Evolutionary conservation across 305 asterid genomes (phyloP).

Genomic region (Vinca major): DNA sequence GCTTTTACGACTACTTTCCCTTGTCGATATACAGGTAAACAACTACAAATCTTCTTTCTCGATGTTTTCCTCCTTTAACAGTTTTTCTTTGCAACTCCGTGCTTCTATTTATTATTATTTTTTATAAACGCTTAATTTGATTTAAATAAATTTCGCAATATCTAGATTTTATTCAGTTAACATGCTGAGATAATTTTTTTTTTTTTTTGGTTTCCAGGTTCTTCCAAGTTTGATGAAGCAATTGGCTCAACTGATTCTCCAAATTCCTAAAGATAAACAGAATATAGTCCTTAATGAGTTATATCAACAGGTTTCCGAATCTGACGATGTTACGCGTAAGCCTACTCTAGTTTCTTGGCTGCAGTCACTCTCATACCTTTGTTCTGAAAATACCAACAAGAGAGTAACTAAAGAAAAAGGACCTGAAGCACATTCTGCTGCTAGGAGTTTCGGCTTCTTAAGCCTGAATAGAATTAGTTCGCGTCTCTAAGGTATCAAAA

Average conservation of each 20-base stretch:
- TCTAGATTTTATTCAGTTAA: neutral
- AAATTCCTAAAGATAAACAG: conserved; percentile 50
- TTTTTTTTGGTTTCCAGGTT: conserved; percentile 38
- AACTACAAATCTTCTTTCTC: neutral
- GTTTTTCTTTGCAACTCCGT: neutral
- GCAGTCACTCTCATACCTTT: conserved; percentile 75
- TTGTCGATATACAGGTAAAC: conserved; percentile 77
- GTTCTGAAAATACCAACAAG: conserved; percentile 35
- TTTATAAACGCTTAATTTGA: neutral
- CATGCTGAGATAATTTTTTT: neutral
- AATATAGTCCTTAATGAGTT: conserved; percentile 53
- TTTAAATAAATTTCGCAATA: neutral
- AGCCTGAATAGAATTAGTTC: conserved; percentile 31
- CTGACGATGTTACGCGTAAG: conserved; percentile 80
- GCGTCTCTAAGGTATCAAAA: conserved; percentile 1
- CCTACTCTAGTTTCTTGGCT: conserved; percentile 82
- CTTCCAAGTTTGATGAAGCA: conserved; percentile 72
- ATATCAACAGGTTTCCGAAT: conserved; percentile 72
- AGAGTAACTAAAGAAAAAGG: conserved; percentile 20
- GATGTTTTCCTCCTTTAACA: neutral
- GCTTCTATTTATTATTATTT: neutral
- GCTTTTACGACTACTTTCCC: conserved; percentile 57
- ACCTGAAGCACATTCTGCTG: conserved; percentile 22
- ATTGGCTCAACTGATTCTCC: conserved; percentile 55
- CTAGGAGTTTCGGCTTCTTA: conserved; percentile 16